Base-by-base conservation (phyloP, 148 eudicot genomes). In the Hydrangea macrophylla region DNA sequence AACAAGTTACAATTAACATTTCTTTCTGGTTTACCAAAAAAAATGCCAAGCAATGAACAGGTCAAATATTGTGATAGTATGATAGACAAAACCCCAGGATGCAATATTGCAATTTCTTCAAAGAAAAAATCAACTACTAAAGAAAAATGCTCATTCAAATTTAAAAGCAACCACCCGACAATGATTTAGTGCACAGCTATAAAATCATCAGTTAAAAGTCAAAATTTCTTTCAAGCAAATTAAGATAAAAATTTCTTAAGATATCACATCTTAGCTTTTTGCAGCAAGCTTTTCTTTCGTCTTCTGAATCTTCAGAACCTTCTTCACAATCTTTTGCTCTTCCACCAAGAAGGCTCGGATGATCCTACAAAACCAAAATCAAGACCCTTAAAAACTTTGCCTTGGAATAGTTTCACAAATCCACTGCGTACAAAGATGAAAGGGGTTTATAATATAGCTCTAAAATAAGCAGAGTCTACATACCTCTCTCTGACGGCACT, bases 241-340 rank as follows among this genome's bases (percentile, higher is more conserved):
- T 63, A 68, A 30, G 24, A 67, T 48, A 27, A 37, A 42, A 55
- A n/a, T 48, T 55, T 61, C 9, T 30, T 8, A 22, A 57, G n/a
- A 45, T 17, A 11, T 44, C 54, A 35, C 31, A 55, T 51, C 70
- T 74, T 74, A 81, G 37, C 68, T 65, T 76, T 74, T 81, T 31
- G 73, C 50, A 23, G 88, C 71, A 36, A 69, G 73, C 77, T 81
- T 81, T 60, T 84, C 88, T 69, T 84, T 84, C 2, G 81, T 26
- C 77, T 84, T 84, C 71, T 81, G 85, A 64, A 84, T 81, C 88
- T 84, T 84, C 85, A 84, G 60, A 59, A 81, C 88, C 83, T 84
- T 84, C 85, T 84, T 84, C 74, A 84, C 85, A 59, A 84, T 84
- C 83, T 84, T 84, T 56, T 84, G 85, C 64, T 84, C 88, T 74